phyloP scores from a whole-genome alignment of 768 basidiomycete species.

The Pulveroboletus frians region DNA sequence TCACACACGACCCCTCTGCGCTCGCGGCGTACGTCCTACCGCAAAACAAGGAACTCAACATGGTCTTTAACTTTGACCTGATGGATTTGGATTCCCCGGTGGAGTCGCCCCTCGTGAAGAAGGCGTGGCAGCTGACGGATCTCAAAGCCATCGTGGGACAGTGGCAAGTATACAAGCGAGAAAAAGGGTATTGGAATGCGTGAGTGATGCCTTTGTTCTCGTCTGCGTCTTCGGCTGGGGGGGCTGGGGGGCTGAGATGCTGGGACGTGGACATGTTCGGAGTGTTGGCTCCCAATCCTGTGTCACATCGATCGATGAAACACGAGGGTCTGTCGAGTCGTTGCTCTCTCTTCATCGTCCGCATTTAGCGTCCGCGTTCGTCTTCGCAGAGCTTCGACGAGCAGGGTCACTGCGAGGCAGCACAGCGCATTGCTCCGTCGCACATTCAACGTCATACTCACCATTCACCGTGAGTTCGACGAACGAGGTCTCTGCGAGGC shows the following conservation, averaged over 20 bases:
- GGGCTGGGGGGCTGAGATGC: not conserved
- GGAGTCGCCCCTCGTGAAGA: conserved; percentile 36
- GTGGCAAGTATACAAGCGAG: conserved; percentile 57
- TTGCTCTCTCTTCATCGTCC: conserved; percentile 10
- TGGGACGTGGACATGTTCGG: not conserved
- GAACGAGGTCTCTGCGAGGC: conserved; percentile 19
- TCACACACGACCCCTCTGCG: conserved; percentile 46
- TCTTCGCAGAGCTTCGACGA: conserved; percentile 9
- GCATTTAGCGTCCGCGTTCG: conserved; percentile 1
- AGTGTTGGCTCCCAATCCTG: not conserved
- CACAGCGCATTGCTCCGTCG: conserved; percentile 3
- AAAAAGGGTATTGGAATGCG: conserved; percentile 65
- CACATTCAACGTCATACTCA: conserved; percentile 13
- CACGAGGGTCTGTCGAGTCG: conserved; percentile 10
- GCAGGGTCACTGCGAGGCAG: conserved; percentile 19
- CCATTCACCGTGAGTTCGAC: conserved; percentile 2
- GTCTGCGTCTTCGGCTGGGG: not conserved
- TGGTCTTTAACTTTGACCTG: conserved; percentile 61
- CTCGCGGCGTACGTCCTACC: conserved; percentile 56
- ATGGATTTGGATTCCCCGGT: conserved; percentile 53
- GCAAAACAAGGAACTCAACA: conserved; percentile 54
- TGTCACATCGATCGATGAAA: conserved; percentile 11
- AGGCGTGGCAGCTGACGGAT: conserved; percentile 48
- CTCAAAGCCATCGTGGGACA: conserved; percentile 41
- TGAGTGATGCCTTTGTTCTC: conserved; percentile 27